These are phyloP conservation scores for Amanita brunnescens DNA, from an alignment of 768 basidiomycete species.

Conservation along the genomic window DNA sequence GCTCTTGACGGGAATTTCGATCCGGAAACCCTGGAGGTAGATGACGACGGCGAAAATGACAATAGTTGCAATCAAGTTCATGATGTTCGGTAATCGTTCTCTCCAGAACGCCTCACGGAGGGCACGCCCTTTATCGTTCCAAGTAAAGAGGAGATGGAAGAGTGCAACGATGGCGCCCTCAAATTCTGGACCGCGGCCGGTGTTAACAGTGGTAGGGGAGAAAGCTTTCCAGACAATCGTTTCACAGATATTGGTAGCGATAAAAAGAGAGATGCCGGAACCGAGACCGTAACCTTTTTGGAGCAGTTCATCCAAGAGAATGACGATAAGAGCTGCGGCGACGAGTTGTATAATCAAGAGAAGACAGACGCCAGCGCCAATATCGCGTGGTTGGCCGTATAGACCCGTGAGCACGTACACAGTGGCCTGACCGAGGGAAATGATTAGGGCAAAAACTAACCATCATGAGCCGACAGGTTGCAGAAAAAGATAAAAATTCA, in stretches of 20 bases:
- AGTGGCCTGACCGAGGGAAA: conserved; percentile 91
- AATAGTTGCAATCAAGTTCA: conserved; percentile 92
- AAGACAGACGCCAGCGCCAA: conserved; percentile 96
- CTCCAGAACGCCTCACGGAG: conserved; percentile 98
- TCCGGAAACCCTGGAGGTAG: conserved; percentile 97
- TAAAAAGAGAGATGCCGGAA: conserved; percentile 97
- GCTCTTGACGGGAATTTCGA: conserved; percentile 97
- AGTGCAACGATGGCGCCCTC: conserved; percentile 94
- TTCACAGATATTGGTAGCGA: conserved; percentile 99
- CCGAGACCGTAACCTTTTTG: conserved; percentile 99
- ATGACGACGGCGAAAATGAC: conserved; percentile 92
- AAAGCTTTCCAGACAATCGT: conserved; percentile 99
- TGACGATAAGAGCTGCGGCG: conserved; percentile 90
- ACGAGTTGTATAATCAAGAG: conserved; percentile 95
- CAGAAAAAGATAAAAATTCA: conserved; percentile 30
- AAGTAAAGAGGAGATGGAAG: conserved; percentile 96
- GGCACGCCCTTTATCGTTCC: conserved; percentile 96
- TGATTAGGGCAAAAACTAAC: conserved; percentile 92
- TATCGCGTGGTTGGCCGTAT: conserved; percentile 87
- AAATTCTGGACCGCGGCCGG: conserved; percentile 95
- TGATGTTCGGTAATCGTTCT: conserved; percentile 92
- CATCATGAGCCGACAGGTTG: background rate
- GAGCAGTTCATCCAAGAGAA: conserved; percentile 96
- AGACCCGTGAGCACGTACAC: conserved; percentile 96
- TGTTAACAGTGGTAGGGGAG: conserved; percentile 96